phyloP scores from a whole-genome alignment of 139 green algal genomes.

The Chlamydomonas sp. region DNA sequence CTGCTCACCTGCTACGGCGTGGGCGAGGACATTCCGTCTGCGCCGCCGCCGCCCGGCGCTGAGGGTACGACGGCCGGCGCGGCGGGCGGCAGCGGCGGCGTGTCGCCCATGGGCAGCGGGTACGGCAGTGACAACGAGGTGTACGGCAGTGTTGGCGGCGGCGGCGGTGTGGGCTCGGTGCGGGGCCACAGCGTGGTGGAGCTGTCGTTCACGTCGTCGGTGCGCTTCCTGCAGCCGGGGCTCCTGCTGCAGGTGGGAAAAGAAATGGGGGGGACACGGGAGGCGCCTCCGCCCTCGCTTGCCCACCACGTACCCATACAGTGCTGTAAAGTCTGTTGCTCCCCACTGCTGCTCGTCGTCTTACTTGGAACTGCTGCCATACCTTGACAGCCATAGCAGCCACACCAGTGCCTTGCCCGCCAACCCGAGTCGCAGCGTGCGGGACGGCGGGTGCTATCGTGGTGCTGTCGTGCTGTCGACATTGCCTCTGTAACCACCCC shows the following conservation, averaged over 20 bases:
- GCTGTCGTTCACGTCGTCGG: slow-evolving; percentile 80
- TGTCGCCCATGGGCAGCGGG: not conserved
- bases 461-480: too few relatives aligned
- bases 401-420: too few relatives aligned
- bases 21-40: not conserved
- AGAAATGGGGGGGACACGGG: too few relatives aligned
- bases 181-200: slow-evolving; percentile 79
- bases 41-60: not conserved
- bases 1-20: slow-evolving; percentile 76
- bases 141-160: not conserved
- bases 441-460: too few relatives aligned
- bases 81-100: not conserved
- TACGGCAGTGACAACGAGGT: not conserved
- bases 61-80: not conserved
- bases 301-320: too few relatives aligned
- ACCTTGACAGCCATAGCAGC: too few relatives aligned
- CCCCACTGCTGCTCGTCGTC: too few relatives aligned
- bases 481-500: not conserved
- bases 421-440: too few relatives aligned
- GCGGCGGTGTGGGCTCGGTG: not conserved
- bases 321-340: too few relatives aligned
- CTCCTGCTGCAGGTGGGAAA: slow-evolving; percentile 75
- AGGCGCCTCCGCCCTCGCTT: too few relatives aligned
- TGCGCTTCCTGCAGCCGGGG: slow-evolving; percentile 85
- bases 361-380: too few relatives aligned